phyloP scores from a whole-genome alignment of 768 basidiomycete genomes.

The Collybia nuda region DNA sequence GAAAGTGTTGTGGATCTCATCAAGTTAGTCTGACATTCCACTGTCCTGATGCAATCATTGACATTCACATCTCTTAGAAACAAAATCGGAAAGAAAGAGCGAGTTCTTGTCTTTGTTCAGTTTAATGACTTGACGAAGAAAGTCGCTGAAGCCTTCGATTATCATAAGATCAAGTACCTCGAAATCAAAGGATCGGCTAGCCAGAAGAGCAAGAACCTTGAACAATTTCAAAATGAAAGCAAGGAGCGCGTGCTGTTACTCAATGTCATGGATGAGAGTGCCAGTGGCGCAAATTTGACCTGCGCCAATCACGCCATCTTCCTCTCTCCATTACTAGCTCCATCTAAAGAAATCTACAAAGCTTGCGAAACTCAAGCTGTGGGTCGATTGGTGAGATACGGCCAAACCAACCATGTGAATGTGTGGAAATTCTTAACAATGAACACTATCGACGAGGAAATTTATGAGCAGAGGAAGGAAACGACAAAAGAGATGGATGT shows the following conservation, averaged over 20 bases:
- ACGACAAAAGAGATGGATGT: conserved; percentile 2
- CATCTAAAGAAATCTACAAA: conserved; percentile 80
- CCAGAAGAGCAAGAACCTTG: conserved; percentile 78
- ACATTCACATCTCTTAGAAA: conserved; percentile 39
- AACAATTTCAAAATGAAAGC: conserved; percentile 82
- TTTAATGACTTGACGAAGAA: conserved; percentile 93
- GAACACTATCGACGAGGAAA: conserved; percentile 88
- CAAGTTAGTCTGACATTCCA: conserved; percentile 46
- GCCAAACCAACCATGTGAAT: conserved; percentile 76
- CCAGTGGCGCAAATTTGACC: conserved; percentile 92
- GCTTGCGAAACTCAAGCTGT: conserved; percentile 84
- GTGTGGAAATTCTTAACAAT: conserved; percentile 84
- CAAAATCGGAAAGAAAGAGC: conserved; percentile 70
- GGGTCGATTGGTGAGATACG: conserved; percentile 80
- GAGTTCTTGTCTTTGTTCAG: conserved; percentile 92
- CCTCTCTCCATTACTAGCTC: conserved; percentile 85
- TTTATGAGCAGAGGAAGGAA: conserved; percentile 55
- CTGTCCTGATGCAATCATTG: background rate
- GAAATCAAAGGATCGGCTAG: conserved; percentile 81
- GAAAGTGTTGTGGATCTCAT: conserved; percentile 76
- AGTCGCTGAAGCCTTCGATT: conserved; percentile 77
- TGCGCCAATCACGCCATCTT: conserved; percentile 95
- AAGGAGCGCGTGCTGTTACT: conserved; percentile 80
- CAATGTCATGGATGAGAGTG: conserved; percentile 93
- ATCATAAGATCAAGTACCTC: conserved; percentile 71